These are phyloP conservation scores for Taphrina pruni DNA, from an alignment of 1,139 yeast species.

Conservation along the genomic window DNA sequence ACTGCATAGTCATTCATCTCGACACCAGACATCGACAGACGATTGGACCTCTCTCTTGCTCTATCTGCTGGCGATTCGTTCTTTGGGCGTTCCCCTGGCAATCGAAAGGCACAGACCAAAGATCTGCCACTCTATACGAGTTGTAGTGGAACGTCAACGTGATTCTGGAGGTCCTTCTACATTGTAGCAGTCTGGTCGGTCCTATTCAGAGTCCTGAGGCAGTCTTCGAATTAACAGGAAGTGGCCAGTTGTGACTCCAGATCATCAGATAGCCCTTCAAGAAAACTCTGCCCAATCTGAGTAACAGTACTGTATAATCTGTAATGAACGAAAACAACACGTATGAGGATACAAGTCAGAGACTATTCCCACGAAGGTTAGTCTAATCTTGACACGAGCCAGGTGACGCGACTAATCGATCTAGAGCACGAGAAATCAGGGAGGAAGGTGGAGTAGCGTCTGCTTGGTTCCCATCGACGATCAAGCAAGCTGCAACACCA, in stretches of 20 bases:
- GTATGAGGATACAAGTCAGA: constrained; percentile 15
- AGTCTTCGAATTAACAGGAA: background rate
- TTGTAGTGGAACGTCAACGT: background rate
- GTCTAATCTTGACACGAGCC: background rate
- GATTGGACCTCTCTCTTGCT: background rate
- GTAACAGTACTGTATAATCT: constrained; percentile 12
- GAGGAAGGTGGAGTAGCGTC: constrained; percentile 39
- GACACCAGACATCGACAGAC: background rate
- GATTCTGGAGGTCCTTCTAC: background rate
- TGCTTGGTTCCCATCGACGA: constrained; percentile 35
- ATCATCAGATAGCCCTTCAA: too few relatives aligned
- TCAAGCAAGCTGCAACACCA: constrained; percentile 19
- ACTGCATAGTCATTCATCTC: background rate
- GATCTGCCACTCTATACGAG: background rate
- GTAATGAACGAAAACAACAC: constrained; percentile 19
- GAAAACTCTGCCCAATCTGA: background rate
- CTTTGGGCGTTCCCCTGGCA: background rate
- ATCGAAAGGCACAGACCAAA: background rate
- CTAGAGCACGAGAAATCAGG: constrained; percentile 37
- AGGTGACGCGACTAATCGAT: background rate
- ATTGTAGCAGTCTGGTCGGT: too few relatives aligned
- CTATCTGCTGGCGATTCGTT: background rate
- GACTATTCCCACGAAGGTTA: constrained; percentile 32
- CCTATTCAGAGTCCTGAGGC: background rate
- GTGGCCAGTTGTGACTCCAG: background rate